phyloP scores from a whole-genome alignment of 306 rosid genomes.

The Quercus gilva region DNA sequence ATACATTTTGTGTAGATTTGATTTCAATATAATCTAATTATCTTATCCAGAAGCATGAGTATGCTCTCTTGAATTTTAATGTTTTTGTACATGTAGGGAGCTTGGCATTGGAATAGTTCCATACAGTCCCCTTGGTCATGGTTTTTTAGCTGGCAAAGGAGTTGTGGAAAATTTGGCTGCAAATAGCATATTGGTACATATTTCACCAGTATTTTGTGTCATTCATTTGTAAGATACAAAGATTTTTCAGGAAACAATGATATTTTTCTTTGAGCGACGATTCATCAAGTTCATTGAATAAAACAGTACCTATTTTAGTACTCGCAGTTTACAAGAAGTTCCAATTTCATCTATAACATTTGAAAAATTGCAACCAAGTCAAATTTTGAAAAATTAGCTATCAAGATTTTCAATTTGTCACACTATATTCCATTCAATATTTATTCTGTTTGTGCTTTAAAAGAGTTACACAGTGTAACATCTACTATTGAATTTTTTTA shows the following conservation, averaged over 20 bases:
- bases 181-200: conserved; percentile 41
- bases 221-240: neutral
- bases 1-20: no score
- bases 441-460: no score
- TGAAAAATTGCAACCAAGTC: no score
- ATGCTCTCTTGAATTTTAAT: neutral
- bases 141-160: conserved; percentile 75
- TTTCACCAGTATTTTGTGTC: neutral
- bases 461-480: no score
- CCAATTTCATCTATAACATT: no score
- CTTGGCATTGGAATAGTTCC: conserved; percentile 82
- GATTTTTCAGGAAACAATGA: neutral
- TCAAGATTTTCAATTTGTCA: no score
- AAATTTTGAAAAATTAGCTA: no score
- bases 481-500: no score
- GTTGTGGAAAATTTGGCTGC: conserved; percentile 47
- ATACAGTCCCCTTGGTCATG: conserved; percentile 80
- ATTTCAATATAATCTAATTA: no score
- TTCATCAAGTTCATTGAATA: neutral
- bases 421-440: no score
- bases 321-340: no score
- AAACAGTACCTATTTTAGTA: neutral
- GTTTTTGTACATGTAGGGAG: conserved; percentile 43
- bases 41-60: no score
- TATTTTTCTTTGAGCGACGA: neutral